Base-by-base conservation (phyloP, 2,329 filamentous ascomycete genomes). In the Fusarium sp. region DNA sequence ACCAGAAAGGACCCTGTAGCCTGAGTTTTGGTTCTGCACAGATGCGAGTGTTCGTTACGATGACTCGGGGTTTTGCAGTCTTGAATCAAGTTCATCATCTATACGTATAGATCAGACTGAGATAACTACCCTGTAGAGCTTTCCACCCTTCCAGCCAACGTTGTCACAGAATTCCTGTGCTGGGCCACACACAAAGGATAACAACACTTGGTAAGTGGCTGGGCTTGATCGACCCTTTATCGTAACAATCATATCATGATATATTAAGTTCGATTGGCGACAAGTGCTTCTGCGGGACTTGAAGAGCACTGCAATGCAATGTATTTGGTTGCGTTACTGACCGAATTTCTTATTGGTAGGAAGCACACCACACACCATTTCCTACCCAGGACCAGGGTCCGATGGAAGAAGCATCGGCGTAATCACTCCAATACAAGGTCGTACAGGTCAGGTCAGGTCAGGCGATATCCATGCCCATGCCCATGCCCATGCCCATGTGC, bases 241-340 rank as follows among this genome's bases (percentile, higher is more conserved):
- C 34, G 17, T 3, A 10, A 10, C 34, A 36, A 36, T 36, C 17
- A 36, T 36, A 36, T 36, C 34, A 36, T 36, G 17, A 26, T 42
- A n/a, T 28, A 66, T 26, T 43, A 67, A 23, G 39, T 46, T 48
- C 63, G 64, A 67, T 67, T 63, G 48, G 45, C 64, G 63, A 67
- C 43, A 48, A 43, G 40, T 38, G n/a, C 38, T 67, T 67, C 52
- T 58, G 36, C 42, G 23, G 43, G 26, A 52, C 48, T 15, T 2
- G 11, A 20, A 38, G 45, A 26, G 9, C 24, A 7, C 19, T 39
- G 34, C 15, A 23, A 24, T 21, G 14, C 23, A 23, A 24, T 21
- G 14, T 20, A 24, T 26, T 21, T 14, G 45, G 45, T 45, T 43
- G 23, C 11, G 23, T 12, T 40, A 34, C 36, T 20, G n/a, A 30